A percentile compares a stretch with the other conserved stretches of the same genome.
These are phyloP conservation scores for Geranomyces variabilis DNA, from an alignment of 192 early-diverging fungal species.

Conservation along the genomic window DNA sequence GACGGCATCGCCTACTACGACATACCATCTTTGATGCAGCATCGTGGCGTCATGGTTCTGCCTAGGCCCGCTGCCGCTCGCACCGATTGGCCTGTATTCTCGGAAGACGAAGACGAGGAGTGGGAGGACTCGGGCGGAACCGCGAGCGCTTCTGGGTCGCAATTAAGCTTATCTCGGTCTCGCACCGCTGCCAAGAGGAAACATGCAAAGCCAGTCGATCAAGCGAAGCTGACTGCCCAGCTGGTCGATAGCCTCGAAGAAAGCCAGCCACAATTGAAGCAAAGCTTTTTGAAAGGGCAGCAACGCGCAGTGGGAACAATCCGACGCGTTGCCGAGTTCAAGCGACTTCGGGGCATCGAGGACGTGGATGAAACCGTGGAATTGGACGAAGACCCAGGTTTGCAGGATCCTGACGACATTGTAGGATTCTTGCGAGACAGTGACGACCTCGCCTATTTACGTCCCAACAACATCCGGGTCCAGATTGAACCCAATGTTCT, in stretches of 20 bases:
- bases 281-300: slow-evolving; percentile 33
- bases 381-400: slow-evolving; percentile 24
- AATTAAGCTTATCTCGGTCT: neutral
- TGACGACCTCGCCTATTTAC: slow-evolving; percentile 51
- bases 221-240: slow-evolving; percentile 38
- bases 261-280: slow-evolving; percentile 43
- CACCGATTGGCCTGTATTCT: slow-evolving; percentile 44
- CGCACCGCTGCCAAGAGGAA: slow-evolving; percentile 1
- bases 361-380: slow-evolving; percentile 8
- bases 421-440: slow-evolving; percentile 52
- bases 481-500: slow-evolving; percentile 49
- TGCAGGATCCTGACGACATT: slow-evolving; percentile 57
- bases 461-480: slow-evolving; percentile 46
- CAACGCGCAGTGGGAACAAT: slow-evolving; percentile 38
- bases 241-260: slow-evolving; percentile 43
- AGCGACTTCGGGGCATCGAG: slow-evolving; percentile 5
- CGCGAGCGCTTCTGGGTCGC: slow-evolving; percentile 15
- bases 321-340: slow-evolving; percentile 42
- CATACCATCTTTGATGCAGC: slow-evolving; percentile 54
- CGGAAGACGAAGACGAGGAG: slow-evolving; percentile 47
- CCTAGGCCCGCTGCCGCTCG: slow-evolving; percentile 35
- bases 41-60: slow-evolving; percentile 52
- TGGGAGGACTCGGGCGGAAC: slow-evolving; percentile 10
- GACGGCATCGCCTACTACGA: slow-evolving; percentile 67
- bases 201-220: slow-evolving; percentile 23